A percentile compares a stretch with the other conserved stretches of the same genome.
Conservation (phyloP, 768 basidiomycete genomes). For the Boletus coccyginus region DNA sequence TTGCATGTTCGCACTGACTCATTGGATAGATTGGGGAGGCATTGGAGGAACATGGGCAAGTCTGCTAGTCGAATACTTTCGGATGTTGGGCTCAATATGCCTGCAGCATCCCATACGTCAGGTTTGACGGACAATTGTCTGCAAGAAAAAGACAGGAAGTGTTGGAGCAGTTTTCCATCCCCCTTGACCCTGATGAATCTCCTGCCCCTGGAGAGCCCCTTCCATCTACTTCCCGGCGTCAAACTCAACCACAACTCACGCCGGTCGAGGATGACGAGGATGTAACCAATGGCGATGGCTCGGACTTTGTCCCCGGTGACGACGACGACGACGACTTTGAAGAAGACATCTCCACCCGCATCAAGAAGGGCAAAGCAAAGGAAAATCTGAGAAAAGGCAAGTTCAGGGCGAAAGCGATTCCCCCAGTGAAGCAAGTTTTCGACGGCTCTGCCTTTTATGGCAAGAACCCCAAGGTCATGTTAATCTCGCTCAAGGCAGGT, state of each 20-base stretch:
- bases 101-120: conserved; percentile 66
- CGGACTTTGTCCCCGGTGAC: conserved; percentile 31
- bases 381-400: conserved; percentile 39
- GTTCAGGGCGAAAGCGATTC: conserved; percentile 29
- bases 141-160: conserved; percentile 75
- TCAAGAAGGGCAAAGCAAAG: conserved; percentile 33
- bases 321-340: conserved; percentile 32
- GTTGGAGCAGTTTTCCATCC: conserved; percentile 70
- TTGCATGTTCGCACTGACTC: background rate
- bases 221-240: conserved; percentile 8
- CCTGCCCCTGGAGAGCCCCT: conserved; percentile 16
- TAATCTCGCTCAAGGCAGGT: conserved; percentile 85
- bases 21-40: conserved; percentile 61
- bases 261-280: conserved; percentile 11
- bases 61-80: background rate
- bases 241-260: background rate
- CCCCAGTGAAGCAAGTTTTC: conserved; percentile 12
- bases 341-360: conserved; percentile 29
- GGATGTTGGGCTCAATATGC: conserved; percentile 1
- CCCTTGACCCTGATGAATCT: conserved; percentile 41
- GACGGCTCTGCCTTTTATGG: conserved; percentile 24
- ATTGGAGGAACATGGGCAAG: conserved; percentile 63
- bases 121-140: conserved; percentile 88
- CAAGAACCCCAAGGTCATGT: conserved; percentile 72
- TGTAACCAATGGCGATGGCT: conserved; percentile 30